Evolutionary conservation across 768 basidiomycete genomes (phyloP).

Genomic region (Collybia nuda): DNA sequence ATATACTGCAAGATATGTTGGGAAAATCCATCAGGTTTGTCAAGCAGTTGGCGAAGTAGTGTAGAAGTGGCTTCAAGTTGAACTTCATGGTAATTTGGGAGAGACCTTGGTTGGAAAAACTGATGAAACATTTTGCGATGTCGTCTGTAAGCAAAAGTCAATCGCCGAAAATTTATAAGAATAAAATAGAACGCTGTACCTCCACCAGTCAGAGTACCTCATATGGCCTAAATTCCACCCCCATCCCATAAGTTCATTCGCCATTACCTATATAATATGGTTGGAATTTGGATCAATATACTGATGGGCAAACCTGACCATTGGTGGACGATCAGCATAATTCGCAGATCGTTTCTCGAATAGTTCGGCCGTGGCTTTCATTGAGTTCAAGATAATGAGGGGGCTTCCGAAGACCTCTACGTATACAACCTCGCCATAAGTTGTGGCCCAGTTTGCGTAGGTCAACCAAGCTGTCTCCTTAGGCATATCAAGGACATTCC

Average conservation of each 20-base stretch:
- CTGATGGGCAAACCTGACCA: conserved; percentile 7
- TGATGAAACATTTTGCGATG: conserved; percentile 21
- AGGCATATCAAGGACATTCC: conserved; percentile 37
- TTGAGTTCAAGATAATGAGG: conserved; percentile 32
- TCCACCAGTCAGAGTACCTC: conserved; percentile 14
- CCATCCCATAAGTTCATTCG: conserved; percentile 13
- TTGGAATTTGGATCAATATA: too few species aligned
- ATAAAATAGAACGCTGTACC: background rate
- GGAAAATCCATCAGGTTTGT: conserved; percentile 18
- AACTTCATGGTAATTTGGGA: conserved; percentile 10
- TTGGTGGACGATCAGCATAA: conserved; percentile 20
- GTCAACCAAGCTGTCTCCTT: conserved; percentile 32
- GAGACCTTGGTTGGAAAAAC: conserved; percentile 14
- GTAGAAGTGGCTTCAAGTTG: conserved; percentile 9
- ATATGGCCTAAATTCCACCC: conserved; percentile 12
- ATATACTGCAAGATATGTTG: conserved; percentile 13
- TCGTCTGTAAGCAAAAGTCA: background rate
- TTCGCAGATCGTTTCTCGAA: conserved; percentile 27
- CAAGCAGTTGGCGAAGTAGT: conserved; percentile 11
- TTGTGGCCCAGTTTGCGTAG: conserved; percentile 22
- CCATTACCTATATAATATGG: conserved; percentile 6
- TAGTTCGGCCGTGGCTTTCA: conserved; percentile 31
- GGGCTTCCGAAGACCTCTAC: conserved; percentile 14
- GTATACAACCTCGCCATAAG: too few species aligned
- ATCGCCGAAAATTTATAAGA: background rate